Conservation (phyloP, 192 early-diverging fungal species). For the Entomortierella parvispora region DNA sequence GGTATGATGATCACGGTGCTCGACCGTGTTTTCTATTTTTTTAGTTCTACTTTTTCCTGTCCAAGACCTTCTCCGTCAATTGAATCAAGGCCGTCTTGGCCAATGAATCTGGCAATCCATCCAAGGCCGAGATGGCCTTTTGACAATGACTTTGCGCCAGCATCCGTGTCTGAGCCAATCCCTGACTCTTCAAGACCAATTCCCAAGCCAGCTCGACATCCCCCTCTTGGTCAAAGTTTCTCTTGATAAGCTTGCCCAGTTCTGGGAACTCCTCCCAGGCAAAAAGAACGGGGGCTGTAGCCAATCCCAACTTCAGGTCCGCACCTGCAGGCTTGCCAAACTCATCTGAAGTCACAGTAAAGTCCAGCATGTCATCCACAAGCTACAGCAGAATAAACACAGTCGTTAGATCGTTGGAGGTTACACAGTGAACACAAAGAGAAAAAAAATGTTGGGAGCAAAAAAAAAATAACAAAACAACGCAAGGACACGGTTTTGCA, state of each 20-base stretch:
- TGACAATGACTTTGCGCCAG: slow-evolving; percentile 82
- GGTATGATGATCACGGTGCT: not conserved
- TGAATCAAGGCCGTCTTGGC: slow-evolving; percentile 83
- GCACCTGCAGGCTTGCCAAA: slow-evolving; percentile 94
- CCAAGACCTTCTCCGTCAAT: slow-evolving; percentile 84
- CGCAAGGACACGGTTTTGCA: not conserved
- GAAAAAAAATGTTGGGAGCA: not conserved
- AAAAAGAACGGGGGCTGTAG: slow-evolving; percentile 93
- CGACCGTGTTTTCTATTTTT: not conserved
- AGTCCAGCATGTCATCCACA: slow-evolving; percentile 93
- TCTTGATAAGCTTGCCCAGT: slow-evolving; percentile 84
- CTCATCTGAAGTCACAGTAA: slow-evolving; percentile 76
- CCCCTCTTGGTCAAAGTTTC: slow-evolving; percentile 81
- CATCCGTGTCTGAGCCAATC: slow-evolving; percentile 78
- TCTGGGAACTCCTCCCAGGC: slow-evolving; percentile 91
- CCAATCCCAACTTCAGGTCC: slow-evolving; percentile 88
- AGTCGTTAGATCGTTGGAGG: not conserved
- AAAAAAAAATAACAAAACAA: not conserved
- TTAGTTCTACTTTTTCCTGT: slow-evolving; percentile 74
- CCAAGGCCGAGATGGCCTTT: slow-evolving; percentile 75
- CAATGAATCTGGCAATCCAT: slow-evolving; percentile 73
- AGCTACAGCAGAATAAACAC: slow-evolving; percentile 55
- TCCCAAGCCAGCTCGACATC: slow-evolving; percentile 83
- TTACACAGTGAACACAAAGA: not conserved
- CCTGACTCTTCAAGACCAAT: slow-evolving; percentile 82